Evolutionary conservation across 495 filamentous ascomycete genomes (phyloP), one percentile per base, ranked within the genome.

Genomic region (Pyrenula aspistea): DNA sequence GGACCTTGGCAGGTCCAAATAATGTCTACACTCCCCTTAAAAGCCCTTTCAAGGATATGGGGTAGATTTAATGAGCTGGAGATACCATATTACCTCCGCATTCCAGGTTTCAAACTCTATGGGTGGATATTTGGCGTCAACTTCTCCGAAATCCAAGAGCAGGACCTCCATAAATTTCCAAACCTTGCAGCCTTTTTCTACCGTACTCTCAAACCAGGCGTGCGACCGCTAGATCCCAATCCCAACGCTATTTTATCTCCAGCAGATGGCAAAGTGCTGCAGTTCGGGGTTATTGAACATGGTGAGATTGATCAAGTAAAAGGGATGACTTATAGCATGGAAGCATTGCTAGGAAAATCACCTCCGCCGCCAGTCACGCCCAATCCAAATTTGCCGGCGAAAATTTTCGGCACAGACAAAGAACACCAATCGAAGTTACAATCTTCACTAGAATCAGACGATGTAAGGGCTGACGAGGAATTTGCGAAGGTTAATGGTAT

Each of bases 231-330:
- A 12, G 90, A 96, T 65, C 78, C 86, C 0, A 85, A 91, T 62
- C 81, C 80, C 1, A 83, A 83, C 60, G 85, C 88, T 1, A 73
- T 98, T 10, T 68, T 97, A 1, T 88, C 90, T 0, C 93, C 93
- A 12, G 80, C 94, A 12, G 93, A 99, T 68, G 94, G 93, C 10
- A 82, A 84, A 53, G 77, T 99, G 24, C 75, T 99, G 15, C 93
- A 97, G 64, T 97, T 89, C 62, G 93, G 93, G 2, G 85, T 80
- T 60, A 95, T 99, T 56, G 85, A 93, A 60, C 80, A 87, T 53
- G 92, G 91, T 24, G 87, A 95, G 61, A 91, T 99, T n/a, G 93
- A 97, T 68, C 93, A 97, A 68, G 92, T 97, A 47, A 99, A 99
- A 68, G 93, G 93, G 51, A 92, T 97, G 78, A 97, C 91, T 2